phyloP scores from a whole-genome alignment of 371 early-diverging fungal species.

The Apophysomyces trapeziformis region DNA sequence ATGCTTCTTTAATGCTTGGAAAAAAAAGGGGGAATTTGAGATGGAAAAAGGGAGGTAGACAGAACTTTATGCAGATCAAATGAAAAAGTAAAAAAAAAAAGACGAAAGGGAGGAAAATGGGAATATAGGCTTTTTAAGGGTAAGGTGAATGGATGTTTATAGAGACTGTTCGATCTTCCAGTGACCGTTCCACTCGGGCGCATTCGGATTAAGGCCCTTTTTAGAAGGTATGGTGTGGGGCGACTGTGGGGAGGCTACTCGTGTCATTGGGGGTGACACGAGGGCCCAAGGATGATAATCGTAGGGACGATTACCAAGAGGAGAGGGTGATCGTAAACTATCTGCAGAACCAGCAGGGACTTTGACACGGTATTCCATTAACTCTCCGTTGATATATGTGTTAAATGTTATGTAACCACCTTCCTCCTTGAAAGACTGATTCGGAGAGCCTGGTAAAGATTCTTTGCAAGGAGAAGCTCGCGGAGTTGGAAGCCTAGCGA shows the following conservation, averaged over 20 bases:
- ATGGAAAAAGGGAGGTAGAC: background rate
- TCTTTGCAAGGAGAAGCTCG: slow-evolving; percentile 12
- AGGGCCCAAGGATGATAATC: slow-evolving; percentile 21
- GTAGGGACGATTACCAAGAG: slow-evolving; percentile 13
- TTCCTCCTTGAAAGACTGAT: slow-evolving; percentile 33
- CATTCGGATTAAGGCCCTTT: slow-evolving; percentile 44
- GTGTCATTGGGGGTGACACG: slow-evolving; percentile 25
- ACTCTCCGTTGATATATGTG: slow-evolving; percentile 37
- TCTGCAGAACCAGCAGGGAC: slow-evolving; percentile 29
- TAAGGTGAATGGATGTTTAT: background rate
- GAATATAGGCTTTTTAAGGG: background rate
- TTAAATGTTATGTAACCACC: slow-evolving; percentile 41
- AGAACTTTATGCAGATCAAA: slow-evolving; percentile 1
- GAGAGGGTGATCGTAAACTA: slow-evolving; percentile 19
- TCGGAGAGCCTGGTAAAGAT: background rate
- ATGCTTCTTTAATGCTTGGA: background rate
- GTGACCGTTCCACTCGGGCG: slow-evolving; percentile 39
- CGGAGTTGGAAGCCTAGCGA: slow-evolving; percentile 11
- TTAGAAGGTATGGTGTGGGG: slow-evolving; percentile 16
- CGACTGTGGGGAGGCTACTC: slow-evolving; percentile 24
- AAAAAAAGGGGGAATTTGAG: background rate
- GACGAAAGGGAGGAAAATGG: background rate
- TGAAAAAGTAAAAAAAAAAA: background rate
- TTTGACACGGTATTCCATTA: slow-evolving; percentile 40
- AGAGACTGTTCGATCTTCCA: slow-evolving; percentile 9